Base-by-base conservation (phyloP, 2,329 filamentous ascomycete species). In the Botrytis byssoidea region DNA sequence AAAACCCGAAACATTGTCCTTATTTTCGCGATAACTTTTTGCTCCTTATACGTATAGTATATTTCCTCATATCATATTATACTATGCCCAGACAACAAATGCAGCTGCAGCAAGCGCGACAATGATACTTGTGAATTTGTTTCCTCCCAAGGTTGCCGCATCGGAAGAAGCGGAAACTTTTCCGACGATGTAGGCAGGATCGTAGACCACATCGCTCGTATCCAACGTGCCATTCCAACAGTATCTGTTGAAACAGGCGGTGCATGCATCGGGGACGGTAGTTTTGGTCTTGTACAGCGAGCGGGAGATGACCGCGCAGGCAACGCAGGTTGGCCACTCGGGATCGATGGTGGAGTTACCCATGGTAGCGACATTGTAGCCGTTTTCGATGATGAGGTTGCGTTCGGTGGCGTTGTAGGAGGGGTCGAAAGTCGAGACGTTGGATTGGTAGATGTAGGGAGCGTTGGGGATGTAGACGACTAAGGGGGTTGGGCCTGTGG, bases 401-500 rank as follows among this genome's bases (percentile, higher is more conserved):
- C 95, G 92, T 83, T 93, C 83, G 1, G 81, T 82, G 78, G 89
- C 83, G 51, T 87, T 85, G 86, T 95, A 93, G 59, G 83, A 82
- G 55, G 90, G 85, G 74, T 90, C 86, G 81, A 92, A 95, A 67
- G 95, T 98, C 3, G 91, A 92, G 10, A 92, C 87, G 84, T 98
- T 98, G 82, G 91, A 92, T 76, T 86, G 83, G 80, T 88, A 88
- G 65, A 91, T 88, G 83, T 97, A 97, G 1, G 94, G 95, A 35
- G 91, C 87, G 81, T 96, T 97, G 74, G 96, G 93, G 64, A 98
- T 82, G 84, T 99, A 99, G 76, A 97, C 93, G 75, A 97, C 85
- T 1, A 97, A 83, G 0, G 94, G 94, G 0, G 88, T 83, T 0
- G 81, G 76, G 6, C 77, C 77, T 0, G 89, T 90, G 67, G 88